These are phyloP conservation scores for Colletotrichum viniferum DNA, from an alignment of 2,329 filamentous ascomycete genomes.

Conservation along the genomic window DNA sequence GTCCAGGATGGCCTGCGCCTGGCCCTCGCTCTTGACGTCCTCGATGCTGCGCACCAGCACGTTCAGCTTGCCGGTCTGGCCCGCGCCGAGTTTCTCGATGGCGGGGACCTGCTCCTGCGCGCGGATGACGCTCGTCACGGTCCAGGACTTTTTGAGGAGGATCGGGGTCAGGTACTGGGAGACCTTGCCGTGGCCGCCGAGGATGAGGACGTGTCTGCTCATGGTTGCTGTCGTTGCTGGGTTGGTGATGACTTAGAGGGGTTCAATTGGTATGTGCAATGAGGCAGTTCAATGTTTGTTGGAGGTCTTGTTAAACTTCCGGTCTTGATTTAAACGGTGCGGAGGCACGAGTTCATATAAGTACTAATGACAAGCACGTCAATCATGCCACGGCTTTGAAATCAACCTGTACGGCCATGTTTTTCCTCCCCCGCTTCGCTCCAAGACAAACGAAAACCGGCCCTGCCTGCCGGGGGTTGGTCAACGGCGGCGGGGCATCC, in stretches of 20 bases:
- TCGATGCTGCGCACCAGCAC: slow-evolving; percentile 75
- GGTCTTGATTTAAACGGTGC: background rate
- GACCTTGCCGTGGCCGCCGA: slow-evolving; percentile 84
- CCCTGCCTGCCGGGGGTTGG: background rate
- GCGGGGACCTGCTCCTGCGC: slow-evolving; percentile 68
- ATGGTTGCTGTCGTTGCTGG: slow-evolving; percentile 20
- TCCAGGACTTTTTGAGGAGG: slow-evolving; percentile 75
- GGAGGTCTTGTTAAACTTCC: background rate
- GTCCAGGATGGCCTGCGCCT: slow-evolving; percentile 67
- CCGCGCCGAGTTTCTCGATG: slow-evolving; percentile 65
- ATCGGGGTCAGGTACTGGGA: slow-evolving; percentile 77
- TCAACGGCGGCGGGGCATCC: background rate
- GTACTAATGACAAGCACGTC: background rate
- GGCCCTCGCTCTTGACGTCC: slow-evolving; percentile 66
- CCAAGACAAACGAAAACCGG: background rate
- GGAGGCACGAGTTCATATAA: background rate
- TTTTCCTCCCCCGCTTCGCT: background rate
- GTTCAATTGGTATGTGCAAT: background rate
- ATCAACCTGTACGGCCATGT: background rate
- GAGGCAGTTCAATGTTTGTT: background rate
- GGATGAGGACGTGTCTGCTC: slow-evolving; percentile 66
- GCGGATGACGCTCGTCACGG: slow-evolving; percentile 79
- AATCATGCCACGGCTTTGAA: slow-evolving; percentile 1
- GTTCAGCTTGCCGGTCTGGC: slow-evolving; percentile 65
- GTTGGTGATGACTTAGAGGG: background rate